phyloP scores from a whole-genome alignment of 495 filamentous ascomycete species.

The Neurospora africana region DNA sequence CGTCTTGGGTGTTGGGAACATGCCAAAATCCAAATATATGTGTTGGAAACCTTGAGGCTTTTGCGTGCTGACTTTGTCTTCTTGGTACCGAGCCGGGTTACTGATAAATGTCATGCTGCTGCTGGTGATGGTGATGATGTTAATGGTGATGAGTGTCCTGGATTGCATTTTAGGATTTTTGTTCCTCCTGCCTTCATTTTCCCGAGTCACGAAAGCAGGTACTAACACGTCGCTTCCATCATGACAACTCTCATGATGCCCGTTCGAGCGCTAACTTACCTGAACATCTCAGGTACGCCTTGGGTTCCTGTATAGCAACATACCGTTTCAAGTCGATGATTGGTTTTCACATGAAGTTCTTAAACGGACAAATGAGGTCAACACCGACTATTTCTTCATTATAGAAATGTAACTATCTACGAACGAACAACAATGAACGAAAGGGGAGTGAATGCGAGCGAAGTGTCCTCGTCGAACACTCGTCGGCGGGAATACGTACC shows the following conservation, averaged over 20 bases:
- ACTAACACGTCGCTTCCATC: background rate
- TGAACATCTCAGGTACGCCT: background rate
- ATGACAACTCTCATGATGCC: background rate
- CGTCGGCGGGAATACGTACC: background rate
- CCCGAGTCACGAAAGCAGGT: background rate
- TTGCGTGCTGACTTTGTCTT: background rate
- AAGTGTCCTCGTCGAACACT: background rate
- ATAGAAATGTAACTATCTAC: too few species aligned
- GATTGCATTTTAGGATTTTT: background rate
- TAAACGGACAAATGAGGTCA: too few species aligned
- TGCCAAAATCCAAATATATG: background rate
- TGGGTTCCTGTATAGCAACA: too few species aligned
- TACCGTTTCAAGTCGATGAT: too few species aligned
- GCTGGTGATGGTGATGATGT: background rate
- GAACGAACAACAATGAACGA: background rate
- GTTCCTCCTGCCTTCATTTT: background rate
- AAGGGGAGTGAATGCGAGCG: background rate
- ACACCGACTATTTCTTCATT: too few species aligned
- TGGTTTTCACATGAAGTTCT: too few species aligned
- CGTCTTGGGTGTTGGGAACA: background rate
- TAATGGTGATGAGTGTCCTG: background rate
- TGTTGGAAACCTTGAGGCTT: background rate
- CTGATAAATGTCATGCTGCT: background rate
- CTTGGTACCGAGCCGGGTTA: background rate
- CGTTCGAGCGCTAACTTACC: too few species aligned